These are phyloP conservation scores for Capsicum baccatum DNA, from an alignment of 257 asterid species.

Conservation along the genomic window DNA sequence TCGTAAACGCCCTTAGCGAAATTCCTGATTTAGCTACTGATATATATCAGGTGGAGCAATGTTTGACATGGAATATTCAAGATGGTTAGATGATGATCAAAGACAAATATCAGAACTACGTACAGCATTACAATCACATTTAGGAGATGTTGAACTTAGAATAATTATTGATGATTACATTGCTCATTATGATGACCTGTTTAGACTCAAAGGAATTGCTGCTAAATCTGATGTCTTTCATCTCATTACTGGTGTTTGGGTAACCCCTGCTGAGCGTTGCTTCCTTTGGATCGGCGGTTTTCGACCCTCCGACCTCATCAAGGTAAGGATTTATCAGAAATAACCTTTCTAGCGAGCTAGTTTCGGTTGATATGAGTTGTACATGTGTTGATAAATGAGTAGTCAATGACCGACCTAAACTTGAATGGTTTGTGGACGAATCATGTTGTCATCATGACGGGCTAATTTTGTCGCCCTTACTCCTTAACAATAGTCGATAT, in stretches of 20 bases:
- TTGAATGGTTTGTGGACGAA: background rate
- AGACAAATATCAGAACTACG: conserved; percentile 84
- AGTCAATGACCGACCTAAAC: background rate
- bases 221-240: conserved; percentile 91
- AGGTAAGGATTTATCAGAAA: conserved; percentile 40
- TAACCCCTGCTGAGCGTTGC: conserved; percentile 84
- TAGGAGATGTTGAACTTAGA: conserved; percentile 74
- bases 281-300: conserved; percentile 98
- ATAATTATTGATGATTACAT: conserved; percentile 72
- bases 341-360: too few relatives aligned
- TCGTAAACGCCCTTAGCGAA: background rate
- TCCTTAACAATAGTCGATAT: background rate
- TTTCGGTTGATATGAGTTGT: background rate
- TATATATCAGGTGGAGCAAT: conserved; percentile 68
- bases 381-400: background rate
- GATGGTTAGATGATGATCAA: conserved; percentile 92
- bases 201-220: conserved; percentile 73
- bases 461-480: too few relatives aligned
- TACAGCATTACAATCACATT: conserved; percentile 74
- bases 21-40: background rate
- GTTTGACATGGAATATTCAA: conserved; percentile 90
- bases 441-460: too few relatives aligned
- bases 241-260: conserved; percentile 89
- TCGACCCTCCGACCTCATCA: conserved; percentile 85
- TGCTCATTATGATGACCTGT: conserved; percentile 77